These are phyloP conservation scores for Pyracantha coccinea DNA, from an alignment of 331 rosid species.

Conservation along the genomic window DNA sequence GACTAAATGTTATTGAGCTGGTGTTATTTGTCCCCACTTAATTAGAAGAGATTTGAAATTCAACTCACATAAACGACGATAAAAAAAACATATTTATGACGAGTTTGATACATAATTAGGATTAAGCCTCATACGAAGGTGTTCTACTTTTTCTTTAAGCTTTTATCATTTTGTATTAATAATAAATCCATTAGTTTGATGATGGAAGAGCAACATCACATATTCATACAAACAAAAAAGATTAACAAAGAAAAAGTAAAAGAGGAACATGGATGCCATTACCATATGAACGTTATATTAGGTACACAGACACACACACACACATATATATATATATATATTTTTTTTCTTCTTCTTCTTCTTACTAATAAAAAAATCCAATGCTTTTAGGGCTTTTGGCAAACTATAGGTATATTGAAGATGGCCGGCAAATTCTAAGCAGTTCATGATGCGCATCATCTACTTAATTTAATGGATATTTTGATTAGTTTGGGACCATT, in stretches of 20 bases:
- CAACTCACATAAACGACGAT: too few species aligned
- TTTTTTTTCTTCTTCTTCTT: too few species aligned
- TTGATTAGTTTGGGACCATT: neutral
- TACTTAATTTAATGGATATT: neutral
- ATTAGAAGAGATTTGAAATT: too few species aligned
- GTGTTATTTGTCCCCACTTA: neutral
- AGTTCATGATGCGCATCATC: neutral
- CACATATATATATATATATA: neutral
- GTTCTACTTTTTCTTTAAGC: neutral
- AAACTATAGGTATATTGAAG: neutral
- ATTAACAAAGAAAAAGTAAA: neutral
- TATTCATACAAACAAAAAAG: neutral
- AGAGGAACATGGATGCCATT: constrained; percentile 11
- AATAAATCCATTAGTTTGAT: neutral
- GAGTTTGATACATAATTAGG: too few species aligned
- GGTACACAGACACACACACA: too few species aligned
- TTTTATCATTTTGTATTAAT: too few species aligned
- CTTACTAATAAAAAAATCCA: neutral
- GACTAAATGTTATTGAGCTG: too few species aligned
- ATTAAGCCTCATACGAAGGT: neutral
- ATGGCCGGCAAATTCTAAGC: constrained; percentile 1
- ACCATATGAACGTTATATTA: neutral
- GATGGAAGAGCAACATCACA: neutral
- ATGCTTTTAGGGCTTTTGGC: neutral
- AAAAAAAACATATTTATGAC: too few species aligned